A percentile compares a stretch with the other conserved stretches of the same genome.
These are phyloP conservation scores for Rhizophora mangle DNA, from an alignment of 345 rosid species.

Conservation along the genomic window DNA sequence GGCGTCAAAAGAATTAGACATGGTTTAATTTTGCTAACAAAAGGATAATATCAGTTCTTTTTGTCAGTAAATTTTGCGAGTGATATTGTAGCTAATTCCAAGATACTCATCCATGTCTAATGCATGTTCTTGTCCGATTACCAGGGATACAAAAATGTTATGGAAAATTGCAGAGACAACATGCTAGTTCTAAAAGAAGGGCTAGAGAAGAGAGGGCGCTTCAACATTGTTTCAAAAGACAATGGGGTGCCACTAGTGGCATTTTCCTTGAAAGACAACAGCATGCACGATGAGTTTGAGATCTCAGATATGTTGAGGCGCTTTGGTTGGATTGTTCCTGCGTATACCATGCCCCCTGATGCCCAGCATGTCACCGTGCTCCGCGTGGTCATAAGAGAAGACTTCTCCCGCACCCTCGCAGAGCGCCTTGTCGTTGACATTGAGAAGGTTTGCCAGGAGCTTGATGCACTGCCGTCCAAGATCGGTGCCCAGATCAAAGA, in stretches of 20 bases:
- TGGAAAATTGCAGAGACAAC: conserved; percentile 36
- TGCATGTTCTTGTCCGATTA: too few species aligned
- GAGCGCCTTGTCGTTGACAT: conserved; percentile 27
- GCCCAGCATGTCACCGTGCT: conserved; percentile 30
- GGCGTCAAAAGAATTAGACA: too few species aligned
- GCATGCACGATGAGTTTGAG: conserved; percentile 24
- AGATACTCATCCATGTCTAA: too few species aligned
- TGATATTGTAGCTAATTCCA: too few species aligned
- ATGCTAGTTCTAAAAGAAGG: conserved; percentile 24
- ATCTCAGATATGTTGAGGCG: conserved; percentile 27
- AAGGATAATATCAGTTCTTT: too few species aligned
- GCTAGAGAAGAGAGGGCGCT: conserved; percentile 24
- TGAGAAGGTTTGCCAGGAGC: conserved; percentile 23
- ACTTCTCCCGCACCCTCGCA: conserved; percentile 27
- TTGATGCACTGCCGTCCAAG: conserved; percentile 22
- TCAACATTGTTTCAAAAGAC: conserved; percentile 28
- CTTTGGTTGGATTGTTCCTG: conserved; percentile 34
- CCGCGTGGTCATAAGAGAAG: conserved; percentile 28
- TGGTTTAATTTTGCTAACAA: too few species aligned
- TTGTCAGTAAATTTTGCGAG: too few species aligned
- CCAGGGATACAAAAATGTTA: conserved; percentile 27
- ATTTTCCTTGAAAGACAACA: conserved; percentile 26
- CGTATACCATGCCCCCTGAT: conserved; percentile 34
- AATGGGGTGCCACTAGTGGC: conserved; percentile 29
- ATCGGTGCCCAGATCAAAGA: not conserved